Conservation (phyloP, 192 early-diverging fungal genomes). For the Neocallimastix lanati region DNA sequence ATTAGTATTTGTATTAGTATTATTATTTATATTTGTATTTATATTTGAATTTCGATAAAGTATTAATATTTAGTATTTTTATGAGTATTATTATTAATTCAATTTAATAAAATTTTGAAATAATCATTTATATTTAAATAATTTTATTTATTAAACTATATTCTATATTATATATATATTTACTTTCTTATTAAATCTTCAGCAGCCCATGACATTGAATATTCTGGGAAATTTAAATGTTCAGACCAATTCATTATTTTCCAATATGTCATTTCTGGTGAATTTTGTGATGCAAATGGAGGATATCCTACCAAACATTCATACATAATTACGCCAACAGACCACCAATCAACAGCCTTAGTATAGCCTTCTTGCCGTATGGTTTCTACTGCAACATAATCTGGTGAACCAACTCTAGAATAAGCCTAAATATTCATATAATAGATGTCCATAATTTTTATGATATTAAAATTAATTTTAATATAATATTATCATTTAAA, state of each 20-base stretch:
- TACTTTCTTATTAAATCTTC: constrained; percentile 81
- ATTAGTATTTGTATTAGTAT: no score
- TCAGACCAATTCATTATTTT: constrained; percentile 98
- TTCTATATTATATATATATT: not conserved
- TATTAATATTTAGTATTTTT: no score
- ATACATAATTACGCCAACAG: constrained; percentile 96
- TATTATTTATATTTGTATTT: no score
- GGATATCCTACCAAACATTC: constrained; percentile 93
- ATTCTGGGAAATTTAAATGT: constrained; percentile 77
- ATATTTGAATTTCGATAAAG: no score
- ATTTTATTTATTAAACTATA: no score
- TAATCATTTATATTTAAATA: no score
- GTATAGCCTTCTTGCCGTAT: constrained; percentile 88
- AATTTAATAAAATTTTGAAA: no score
- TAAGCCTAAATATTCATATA: constrained; percentile 44
- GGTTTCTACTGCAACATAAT: constrained; percentile 72
- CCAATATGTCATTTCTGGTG: constrained; percentile 82
- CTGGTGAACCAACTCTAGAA: constrained; percentile 94
- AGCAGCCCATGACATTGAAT: constrained; percentile 76
- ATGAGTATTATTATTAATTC: no score
- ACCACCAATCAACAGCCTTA: constrained; percentile 99
- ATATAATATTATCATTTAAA: no score
- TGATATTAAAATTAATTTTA: no score
- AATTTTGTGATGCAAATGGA: constrained; percentile 87
- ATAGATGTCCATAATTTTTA: not conserved